These are phyloP conservation scores for Exophiala xenobiotica DNA, from an alignment of 2,329 filamentous ascomycete genomes.

Conservation along the genomic window DNA sequence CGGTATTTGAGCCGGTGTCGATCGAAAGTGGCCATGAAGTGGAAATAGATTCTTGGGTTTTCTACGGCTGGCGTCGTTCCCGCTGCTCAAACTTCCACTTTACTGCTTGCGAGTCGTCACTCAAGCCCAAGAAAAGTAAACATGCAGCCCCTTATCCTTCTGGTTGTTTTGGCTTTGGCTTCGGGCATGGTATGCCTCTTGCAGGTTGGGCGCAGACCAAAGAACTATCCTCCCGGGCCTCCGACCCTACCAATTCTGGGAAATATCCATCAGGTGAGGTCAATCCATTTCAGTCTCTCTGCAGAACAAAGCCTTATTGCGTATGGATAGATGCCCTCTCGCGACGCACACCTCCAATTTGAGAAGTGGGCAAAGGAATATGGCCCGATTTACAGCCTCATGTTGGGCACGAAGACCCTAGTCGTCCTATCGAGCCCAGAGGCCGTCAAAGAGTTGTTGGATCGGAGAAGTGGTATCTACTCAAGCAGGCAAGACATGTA, in stretches of 20 bases:
- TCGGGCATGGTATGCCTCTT: background rate
- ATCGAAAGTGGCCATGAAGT: background rate
- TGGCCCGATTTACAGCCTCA: slow-evolving; percentile 53
- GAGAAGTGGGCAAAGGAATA: slow-evolving; percentile 55
- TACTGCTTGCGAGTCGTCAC: background rate
- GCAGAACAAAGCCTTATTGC: slow-evolving; percentile 4
- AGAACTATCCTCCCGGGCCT: slow-evolving; percentile 49
- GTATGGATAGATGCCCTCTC: slow-evolving; percentile 41
- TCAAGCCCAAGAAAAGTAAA: background rate
- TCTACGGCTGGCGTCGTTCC: too few relatives aligned
- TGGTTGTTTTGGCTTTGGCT: background rate
- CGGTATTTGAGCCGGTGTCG: background rate
- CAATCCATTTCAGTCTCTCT: background rate
- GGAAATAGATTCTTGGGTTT: background rate
- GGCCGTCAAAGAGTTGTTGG: slow-evolving; percentile 53
- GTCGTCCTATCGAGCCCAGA: slow-evolving; percentile 49
- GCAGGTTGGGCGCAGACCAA: background rate
- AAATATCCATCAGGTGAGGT: slow-evolving; percentile 47
- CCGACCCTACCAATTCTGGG: slow-evolving; percentile 53
- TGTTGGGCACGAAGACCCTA: slow-evolving; percentile 50
- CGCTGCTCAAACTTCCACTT: background rate
- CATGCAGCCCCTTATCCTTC: background rate
- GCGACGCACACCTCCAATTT: slow-evolving; percentile 48
- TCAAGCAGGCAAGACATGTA: slow-evolving; percentile 49
- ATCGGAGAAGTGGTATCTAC: slow-evolving; percentile 52